Evolutionary conservation across 140 eudicot genomes (phyloP), one percentile per base, ranked within the genome.

Genomic region (Stevia rebaudiana): DNA sequence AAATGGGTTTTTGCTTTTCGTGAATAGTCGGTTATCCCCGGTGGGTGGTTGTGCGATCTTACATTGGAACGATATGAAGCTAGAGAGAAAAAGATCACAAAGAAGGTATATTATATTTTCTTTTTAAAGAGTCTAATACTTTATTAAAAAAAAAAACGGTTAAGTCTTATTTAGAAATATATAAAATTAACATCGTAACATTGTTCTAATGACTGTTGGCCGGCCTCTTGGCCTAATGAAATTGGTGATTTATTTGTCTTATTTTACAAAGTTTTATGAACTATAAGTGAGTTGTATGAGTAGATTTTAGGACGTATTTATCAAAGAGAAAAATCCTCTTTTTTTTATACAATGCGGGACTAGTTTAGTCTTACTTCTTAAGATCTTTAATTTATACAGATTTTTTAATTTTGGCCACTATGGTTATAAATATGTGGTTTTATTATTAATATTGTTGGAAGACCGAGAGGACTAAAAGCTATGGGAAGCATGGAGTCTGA

Each of bases 381-480:
- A n/a, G n/a, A n/a, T n/a, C n/a, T n/a, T n/a, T n/a, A n/a, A n/a
- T n/a, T n/a, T n/a, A n/a, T n/a, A n/a, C n/a, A n/a, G n/a, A n/a
- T n/a, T n/a, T n/a, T n/a, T n/a, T n/a, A n/a, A n/a, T n/a, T n/a
- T n/a, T n/a, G n/a, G n/a, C n/a, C n/a, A n/a, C n/a, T n/a, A n/a
- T n/a, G n/a, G n/a, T 52, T 52, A 12, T 52, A 48, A 18, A 18
- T 18, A 48, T 48, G 25, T 48, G 28, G 28, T 18, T 48, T 17
- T 17, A 52, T 4, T 28, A 4, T 28, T 25, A 24, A 53, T 8
- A 28, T 25, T 7, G 0, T 24, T 28, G 58, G 58, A 28, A 90
- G 95, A 75, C 94, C 97, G 37, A 84, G 97, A 78, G 97, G 95
- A 65, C 69, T 90, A 51, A 90, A 84, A 76, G 94, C 95, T 8